A percentile compares a stretch with the other conserved stretches of the same genome.
Evolutionary conservation across 192 early-diverging fungal species (phyloP).

Genomic region (Chytriomyces hyalinus): DNA sequence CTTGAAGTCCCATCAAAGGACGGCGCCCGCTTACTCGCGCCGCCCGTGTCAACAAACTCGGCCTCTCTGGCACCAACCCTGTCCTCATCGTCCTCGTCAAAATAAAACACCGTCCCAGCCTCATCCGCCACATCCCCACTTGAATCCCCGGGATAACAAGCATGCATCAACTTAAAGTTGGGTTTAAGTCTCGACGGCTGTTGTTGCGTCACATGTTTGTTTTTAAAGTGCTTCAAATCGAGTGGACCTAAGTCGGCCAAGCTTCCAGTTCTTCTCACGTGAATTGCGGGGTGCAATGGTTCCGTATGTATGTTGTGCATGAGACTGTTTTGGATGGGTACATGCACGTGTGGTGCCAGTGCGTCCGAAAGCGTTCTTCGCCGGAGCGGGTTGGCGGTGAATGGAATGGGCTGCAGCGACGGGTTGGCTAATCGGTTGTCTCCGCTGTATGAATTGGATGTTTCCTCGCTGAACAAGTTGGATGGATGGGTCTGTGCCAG

Average conservation of each 20-base stretch:
- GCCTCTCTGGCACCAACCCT: neutral
- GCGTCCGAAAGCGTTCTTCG: no score
- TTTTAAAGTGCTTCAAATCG: neutral
- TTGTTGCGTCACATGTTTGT: neutral
- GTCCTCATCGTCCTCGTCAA: slow-evolving; percentile 17
- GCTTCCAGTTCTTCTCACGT: neutral
- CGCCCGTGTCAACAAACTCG: neutral
- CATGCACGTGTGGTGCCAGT: no score
- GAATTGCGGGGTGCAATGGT: neutral
- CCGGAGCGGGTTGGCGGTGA: no score
- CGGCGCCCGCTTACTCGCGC: neutral
- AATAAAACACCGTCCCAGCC: slow-evolving; percentile 21
- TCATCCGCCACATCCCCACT: slow-evolving; percentile 8
- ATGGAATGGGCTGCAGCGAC: no score
- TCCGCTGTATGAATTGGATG: no score
- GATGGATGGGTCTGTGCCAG: no score
- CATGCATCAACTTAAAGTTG: neutral
- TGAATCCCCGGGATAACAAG: neutral
- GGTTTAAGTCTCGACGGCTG: neutral
- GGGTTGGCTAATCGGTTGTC: no score
- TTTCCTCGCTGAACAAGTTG: no score
- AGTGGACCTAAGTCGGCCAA: neutral
- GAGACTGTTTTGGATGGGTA: no score
- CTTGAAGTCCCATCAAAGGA: slow-evolving; percentile 24
- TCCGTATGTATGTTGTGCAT: no score